Evolutionary conservation across 225 moss, liverwort and hornwort genomes (phyloP).

Genomic region (Lunularia cruciata): DNA sequence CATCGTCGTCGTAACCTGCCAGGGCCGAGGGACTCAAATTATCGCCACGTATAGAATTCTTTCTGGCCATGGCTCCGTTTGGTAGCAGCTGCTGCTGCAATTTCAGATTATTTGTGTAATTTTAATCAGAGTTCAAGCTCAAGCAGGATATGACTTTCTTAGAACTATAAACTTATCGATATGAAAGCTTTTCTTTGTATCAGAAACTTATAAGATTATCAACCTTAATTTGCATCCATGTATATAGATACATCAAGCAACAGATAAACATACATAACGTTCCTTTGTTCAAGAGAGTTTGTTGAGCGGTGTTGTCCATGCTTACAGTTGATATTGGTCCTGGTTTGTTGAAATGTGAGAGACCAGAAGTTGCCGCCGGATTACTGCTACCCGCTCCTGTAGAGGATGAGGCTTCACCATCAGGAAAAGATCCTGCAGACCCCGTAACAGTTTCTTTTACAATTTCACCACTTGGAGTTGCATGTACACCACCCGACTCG

Average conservation of each 20-base stretch:
- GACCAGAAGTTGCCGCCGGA: slow-evolving; percentile 57
- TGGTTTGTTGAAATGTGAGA: slow-evolving; percentile 53
- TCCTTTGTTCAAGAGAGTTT: too few species aligned
- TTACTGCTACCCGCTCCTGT: slow-evolving; percentile 36
- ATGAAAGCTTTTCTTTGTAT: too few species aligned
- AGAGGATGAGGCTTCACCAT: slow-evolving; percentile 42
- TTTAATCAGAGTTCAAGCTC: too few species aligned
- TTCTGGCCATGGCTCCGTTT: slow-evolving; percentile 85
- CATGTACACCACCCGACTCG: slow-evolving; percentile 22
- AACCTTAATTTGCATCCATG: too few species aligned
- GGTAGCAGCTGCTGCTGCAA: slow-evolving; percentile 51
- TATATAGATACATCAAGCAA: too few species aligned
- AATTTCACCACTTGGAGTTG: slow-evolving; percentile 21
- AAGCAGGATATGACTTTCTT: too few species aligned
- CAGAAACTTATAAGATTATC: too few species aligned
- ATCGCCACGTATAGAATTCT: slow-evolving; percentile 71
- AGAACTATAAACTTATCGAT: too few species aligned
- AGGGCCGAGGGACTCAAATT: slow-evolving; percentile 49
- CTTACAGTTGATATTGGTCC: slow-evolving; percentile 56
- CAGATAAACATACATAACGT: too few species aligned
- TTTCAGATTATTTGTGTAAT: too few species aligned
- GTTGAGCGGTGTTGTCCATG: too few species aligned
- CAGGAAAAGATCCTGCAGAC: slow-evolving; percentile 22
- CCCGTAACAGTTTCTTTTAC: slow-evolving; percentile 13
- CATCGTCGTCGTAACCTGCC: slow-evolving; percentile 63